Percentiles rank a stretch among this genome's conserved stretches.
Evolutionary conservation across 345 rosid species (phyloP).

Genomic region (Hibiscus mutabilis): DNA sequence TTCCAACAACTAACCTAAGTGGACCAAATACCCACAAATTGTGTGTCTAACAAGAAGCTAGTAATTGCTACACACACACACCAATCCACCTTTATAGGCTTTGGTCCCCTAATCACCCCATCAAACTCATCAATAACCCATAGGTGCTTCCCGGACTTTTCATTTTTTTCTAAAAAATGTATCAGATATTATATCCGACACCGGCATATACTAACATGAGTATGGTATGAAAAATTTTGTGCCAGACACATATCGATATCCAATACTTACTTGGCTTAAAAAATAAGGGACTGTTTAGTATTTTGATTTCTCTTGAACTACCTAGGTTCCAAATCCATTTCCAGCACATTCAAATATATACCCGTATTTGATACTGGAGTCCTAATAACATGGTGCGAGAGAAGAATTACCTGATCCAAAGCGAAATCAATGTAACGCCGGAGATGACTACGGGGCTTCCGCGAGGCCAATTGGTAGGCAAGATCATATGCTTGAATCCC

Average conservation of each 20-base stretch:
- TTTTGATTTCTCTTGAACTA: background rate
- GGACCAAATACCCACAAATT: background rate
- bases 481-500: slow-evolving; percentile 59
- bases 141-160: background rate
- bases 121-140: background rate
- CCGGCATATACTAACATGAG: background rate
- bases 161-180: background rate
- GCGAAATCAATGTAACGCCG: slow-evolving; percentile 60
- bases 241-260: background rate
- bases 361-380: background rate
- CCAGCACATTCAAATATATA: background rate
- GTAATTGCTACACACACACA: slow-evolving; percentile 7
- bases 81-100: slow-evolving; percentile 7
- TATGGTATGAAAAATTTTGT: background rate
- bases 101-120: slow-evolving; percentile 25
- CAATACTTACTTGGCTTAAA: too few species aligned
- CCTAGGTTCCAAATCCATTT: background rate
- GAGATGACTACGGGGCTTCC: slow-evolving; percentile 28
- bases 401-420: slow-evolving; percentile 63
- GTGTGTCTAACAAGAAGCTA: slow-evolving; percentile 1
- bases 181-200: background rate
- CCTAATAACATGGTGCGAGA: background rate
- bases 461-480: slow-evolving; percentile 39
- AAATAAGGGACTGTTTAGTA: background rate
- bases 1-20: slow-evolving; percentile 8